Percentiles rank a stretch among this genome's conserved stretches.
Evolutionary conservation across 148 eudicot species (phyloP).

Genomic region (Fagopyrum homotropicum): DNA sequence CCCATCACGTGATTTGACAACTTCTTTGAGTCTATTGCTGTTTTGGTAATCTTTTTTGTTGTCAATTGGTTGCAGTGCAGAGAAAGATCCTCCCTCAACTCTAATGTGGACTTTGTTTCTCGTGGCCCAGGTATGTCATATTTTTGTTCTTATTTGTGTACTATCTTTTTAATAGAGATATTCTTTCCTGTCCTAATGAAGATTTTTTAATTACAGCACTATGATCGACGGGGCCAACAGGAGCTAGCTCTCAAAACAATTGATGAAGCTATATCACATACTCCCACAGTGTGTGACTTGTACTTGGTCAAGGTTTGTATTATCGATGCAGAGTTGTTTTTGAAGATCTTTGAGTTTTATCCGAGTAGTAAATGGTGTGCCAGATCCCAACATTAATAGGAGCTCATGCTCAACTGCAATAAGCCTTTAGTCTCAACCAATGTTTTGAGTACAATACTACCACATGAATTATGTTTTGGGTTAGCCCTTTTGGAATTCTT

Average conservation of each 20-base stretch:
- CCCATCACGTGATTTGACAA: neutral
- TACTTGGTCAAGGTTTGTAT: slow-evolving; percentile 83
- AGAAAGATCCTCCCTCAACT: slow-evolving; percentile 91
- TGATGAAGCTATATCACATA: slow-evolving; percentile 86
- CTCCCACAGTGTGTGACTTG: slow-evolving; percentile 93
- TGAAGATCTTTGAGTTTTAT: neutral
- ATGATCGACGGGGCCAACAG: slow-evolving; percentile 74
- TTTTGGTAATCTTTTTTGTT: neutral
- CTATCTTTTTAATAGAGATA: neutral
- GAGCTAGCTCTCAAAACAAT: slow-evolving; percentile 71
- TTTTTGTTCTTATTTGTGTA: neutral
- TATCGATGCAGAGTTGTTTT: neutral
- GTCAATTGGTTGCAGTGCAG: slow-evolving; percentile 36
- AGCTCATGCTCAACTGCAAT: neutral
- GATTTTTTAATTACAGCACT: slow-evolving; percentile 50
- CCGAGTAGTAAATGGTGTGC: neutral
- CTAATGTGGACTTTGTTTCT: slow-evolving; percentile 85
- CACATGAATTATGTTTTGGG: neutral
- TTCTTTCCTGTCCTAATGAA: slow-evolving; percentile 1
- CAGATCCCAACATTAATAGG: neutral
- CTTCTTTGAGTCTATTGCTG: neutral
- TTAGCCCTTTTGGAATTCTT: neutral
- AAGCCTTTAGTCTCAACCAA: no score
- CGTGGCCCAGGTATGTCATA: slow-evolving; percentile 70
- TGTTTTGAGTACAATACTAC: no score